Percentiles rank a stretch among this genome's conserved stretches.
Conservation (phyloP, 495 filamentous ascomycete species). For the Sordaria brevicollis region DNA sequence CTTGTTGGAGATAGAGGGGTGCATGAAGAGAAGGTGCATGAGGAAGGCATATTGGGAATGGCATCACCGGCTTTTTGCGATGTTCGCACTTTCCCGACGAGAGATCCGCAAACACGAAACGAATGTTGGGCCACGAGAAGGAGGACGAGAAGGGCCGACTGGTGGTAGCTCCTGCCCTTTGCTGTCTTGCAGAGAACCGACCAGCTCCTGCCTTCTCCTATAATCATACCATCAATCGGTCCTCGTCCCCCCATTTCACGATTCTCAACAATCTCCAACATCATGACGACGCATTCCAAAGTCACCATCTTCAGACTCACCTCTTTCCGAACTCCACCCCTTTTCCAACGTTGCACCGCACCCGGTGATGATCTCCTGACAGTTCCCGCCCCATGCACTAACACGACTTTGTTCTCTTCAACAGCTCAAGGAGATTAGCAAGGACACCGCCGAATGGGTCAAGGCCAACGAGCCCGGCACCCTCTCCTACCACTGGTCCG, state of each 20-base stretch:
- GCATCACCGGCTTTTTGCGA: neutral
- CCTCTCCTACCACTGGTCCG: slow-evolving; percentile 18
- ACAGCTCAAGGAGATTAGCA: slow-evolving; percentile 14
- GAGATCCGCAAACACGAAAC: neutral
- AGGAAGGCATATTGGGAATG: too few species aligned
- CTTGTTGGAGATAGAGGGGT: neutral
- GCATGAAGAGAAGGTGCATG: neutral
- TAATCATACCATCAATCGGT: neutral
- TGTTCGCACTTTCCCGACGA: neutral
- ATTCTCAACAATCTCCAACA: neutral
- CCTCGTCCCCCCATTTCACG: neutral
- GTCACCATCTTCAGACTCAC: neutral
- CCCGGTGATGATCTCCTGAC: neutral
- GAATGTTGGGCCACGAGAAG: neutral
- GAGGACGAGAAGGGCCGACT: neutral
- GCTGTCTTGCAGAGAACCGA: too few species aligned
- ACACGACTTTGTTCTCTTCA: neutral
- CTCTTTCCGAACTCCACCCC: neutral
- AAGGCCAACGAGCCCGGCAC: slow-evolving; percentile 15
- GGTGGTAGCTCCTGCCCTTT: neutral
- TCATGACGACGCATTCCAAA: neutral
- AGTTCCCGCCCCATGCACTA: neutral
- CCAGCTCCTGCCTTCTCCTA: neutral
- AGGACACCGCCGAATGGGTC: slow-evolving; percentile 5
- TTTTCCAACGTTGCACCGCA: too few species aligned